Evolutionary conservation across 2,329 filamentous ascomycete species (phyloP).

Genomic region (Malbranchea zuffiana): DNA sequence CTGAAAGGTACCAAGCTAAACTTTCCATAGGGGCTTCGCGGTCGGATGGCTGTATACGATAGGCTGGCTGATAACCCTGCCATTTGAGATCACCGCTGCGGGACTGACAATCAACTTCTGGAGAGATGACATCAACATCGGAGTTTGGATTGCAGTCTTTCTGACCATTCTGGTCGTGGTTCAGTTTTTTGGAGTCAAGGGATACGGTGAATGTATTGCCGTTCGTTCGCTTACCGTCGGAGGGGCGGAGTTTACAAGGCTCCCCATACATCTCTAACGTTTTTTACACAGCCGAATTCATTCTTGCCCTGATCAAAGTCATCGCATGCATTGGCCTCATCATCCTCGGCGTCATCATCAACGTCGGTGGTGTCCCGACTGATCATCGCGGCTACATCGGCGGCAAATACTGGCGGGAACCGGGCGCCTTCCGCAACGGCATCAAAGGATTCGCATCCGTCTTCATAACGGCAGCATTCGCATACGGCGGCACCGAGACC

Average conservation of each 20-base stretch:
- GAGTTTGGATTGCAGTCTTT: slow-evolving; percentile 39
- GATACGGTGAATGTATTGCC: slow-evolving; percentile 39
- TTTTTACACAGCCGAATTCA: slow-evolving; percentile 51
- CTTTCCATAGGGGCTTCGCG: slow-evolving; percentile 37
- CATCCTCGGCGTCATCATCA: slow-evolving; percentile 52
- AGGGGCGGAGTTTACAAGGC: slow-evolving; percentile 48
- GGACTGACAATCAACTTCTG: slow-evolving; percentile 53
- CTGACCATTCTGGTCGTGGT: slow-evolving; percentile 51
- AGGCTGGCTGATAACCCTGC: slow-evolving; percentile 70
- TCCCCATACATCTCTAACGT: slow-evolving; percentile 28
- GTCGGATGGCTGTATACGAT: slow-evolving; percentile 54
- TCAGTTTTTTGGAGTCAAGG: slow-evolving; percentile 44
- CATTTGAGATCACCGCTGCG: slow-evolving; percentile 53
- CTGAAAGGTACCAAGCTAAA: slow-evolving; percentile 18
- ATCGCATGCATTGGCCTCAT: slow-evolving; percentile 56
- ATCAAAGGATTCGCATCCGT: slow-evolving; percentile 55
- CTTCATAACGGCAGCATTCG: slow-evolving; percentile 31
- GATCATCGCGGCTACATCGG: slow-evolving; percentile 45
- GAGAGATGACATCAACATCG: slow-evolving; percentile 30
- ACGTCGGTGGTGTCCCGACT: slow-evolving; percentile 54
- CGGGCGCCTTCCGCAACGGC: slow-evolving; percentile 48
- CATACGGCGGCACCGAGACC: slow-evolving; percentile 35
- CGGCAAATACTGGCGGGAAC: slow-evolving; percentile 55
- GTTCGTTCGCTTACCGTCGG: no score
- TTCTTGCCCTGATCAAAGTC: slow-evolving; percentile 54